Base-by-base conservation (phyloP, 2,329 filamentous ascomycete genomes). In the Cladosporium colombiae region DNA sequence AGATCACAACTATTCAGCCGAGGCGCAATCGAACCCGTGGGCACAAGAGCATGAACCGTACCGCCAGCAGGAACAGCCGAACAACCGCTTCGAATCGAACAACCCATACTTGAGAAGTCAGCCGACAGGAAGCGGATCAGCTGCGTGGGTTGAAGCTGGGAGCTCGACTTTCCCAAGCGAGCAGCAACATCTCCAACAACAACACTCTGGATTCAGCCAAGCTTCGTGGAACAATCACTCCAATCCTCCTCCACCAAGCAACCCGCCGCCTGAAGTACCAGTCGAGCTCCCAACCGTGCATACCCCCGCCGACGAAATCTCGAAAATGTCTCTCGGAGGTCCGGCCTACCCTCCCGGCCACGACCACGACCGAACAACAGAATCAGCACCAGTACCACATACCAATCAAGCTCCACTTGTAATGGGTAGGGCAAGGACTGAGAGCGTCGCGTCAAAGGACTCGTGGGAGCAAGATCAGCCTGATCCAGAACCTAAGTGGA, bases 221-320 rank as follows among this genome's bases (percentile, higher is more conserved):
- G 31, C 50, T 63, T 27, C 61, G 14, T 63, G 61, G 61, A 35
- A 52, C 35, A 25, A 14, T 35, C 66, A 70, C 27, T 44, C 65
- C 1, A 52, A 62, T 18, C 69, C 68, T 25, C 62, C 62, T 44
- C 66, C 65, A 6, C 62, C 67, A 18, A 63, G 31, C 25, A 57
- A 55, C 49, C 69, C 78, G 7, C 68, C 72, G 2, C 67, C 68
- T 40, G 60, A 66, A 14, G 64, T 63, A 14, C 78, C 79, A 2
- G 78, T 78, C 1, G 81, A 81, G 69, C 70, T 82, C 16, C 79
- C 80, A 29, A 73, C 80, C 4, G 71, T 74, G 29, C 76, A 76
- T 40, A 80, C 79, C 4, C 81, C 81, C 1, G 71, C 74, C 23
- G 76, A 81, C 16, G 73, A 77, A 64, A 71, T 81, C 65, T 75